Evolutionary conservation across 495 filamentous ascomycete species (phyloP).

Genomic region (Chlorociboria aeruginascens): DNA sequence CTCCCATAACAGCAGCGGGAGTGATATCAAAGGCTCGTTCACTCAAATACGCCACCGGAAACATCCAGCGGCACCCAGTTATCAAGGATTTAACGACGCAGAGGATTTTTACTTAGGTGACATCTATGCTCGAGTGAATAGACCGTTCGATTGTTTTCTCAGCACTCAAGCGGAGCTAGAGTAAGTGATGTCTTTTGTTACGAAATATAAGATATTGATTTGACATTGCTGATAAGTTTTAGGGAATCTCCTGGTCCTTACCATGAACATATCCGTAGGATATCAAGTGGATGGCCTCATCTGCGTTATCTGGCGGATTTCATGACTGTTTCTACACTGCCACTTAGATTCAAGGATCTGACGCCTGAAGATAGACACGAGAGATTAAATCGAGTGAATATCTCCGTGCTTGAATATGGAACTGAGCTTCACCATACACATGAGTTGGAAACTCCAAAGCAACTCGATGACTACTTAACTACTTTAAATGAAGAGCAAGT

Average conservation of each 20-base stretch:
- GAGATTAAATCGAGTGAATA: constrained; percentile 4
- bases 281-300: constrained; percentile 3
- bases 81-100: neutral
- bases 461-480: neutral
- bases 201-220: neutral
- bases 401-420: constrained; percentile 3
- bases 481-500: neutral
- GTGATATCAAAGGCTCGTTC: neutral
- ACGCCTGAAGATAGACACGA: constrained; percentile 1
- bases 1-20: neutral
- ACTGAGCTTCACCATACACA: neutral
- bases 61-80: neutral
- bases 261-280: constrained; percentile 1
- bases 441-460: neutral
- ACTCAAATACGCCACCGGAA: neutral
- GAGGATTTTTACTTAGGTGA: constrained; percentile 3
- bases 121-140: constrained; percentile 3
- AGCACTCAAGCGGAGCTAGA: neutral
- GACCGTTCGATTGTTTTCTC: constrained; percentile 4
- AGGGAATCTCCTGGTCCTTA: constrained; percentile 1
- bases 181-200: neutral
- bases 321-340: constrained; percentile 1
- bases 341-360: constrained; percentile 1
- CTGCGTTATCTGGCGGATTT: constrained; percentile 4
- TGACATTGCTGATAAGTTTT: constrained; percentile 7